A percentile compares a stretch with the other conserved stretches of the same genome.
Conservation (phyloP, 1,284 basidiomycete genomes). For the Golubevia sp. region DNA sequence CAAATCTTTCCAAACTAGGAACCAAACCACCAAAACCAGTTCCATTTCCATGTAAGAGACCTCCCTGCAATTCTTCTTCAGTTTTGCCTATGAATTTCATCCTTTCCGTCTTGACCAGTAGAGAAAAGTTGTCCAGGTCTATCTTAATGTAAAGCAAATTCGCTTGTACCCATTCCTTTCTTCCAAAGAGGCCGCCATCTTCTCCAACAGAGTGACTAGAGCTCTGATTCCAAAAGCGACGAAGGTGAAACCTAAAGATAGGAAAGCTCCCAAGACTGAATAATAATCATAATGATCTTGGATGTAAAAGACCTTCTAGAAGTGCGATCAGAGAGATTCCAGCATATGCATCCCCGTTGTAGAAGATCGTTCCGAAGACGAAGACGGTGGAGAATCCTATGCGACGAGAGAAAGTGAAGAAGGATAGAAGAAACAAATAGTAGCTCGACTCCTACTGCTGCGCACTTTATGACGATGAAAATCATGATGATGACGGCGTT, state of each 20-base stretch:
- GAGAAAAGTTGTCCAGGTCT: too few species aligned
- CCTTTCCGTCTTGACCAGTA: too few species aligned
- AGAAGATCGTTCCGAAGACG: conserved; percentile 54
- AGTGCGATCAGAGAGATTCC: conserved; percentile 48
- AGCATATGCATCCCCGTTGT: conserved; percentile 29
- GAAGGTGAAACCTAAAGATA: conserved; percentile 48
- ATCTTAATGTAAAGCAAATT: conserved; percentile 17
- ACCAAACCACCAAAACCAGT: too few species aligned
- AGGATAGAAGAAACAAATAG: conserved; percentile 51
- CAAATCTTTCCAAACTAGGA: too few species aligned
- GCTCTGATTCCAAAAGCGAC: conserved; percentile 33
- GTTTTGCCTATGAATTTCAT: too few species aligned
- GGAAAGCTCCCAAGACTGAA: conserved; percentile 57
- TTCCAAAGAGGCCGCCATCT: conserved; percentile 31
- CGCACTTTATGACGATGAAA: conserved; percentile 49
- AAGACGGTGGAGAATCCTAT: conserved; percentile 57
- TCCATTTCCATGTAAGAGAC: too few species aligned
- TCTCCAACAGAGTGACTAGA: conserved; percentile 18
- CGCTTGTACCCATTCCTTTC: conserved; percentile 20
- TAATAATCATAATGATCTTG: too few species aligned
- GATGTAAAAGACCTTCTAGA: conserved; percentile 52
- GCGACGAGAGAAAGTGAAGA: conserved; percentile 3
- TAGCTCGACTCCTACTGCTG: conserved; percentile 51
- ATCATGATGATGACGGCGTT: conserved; percentile 55
- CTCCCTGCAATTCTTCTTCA: too few species aligned